A percentile compares a stretch with the other conserved stretches of the same genome.
These are phyloP conservation scores for Fusarium multiceps DNA, from an alignment of 2,329 filamentous ascomycete genomes.

Conservation along the genomic window DNA sequence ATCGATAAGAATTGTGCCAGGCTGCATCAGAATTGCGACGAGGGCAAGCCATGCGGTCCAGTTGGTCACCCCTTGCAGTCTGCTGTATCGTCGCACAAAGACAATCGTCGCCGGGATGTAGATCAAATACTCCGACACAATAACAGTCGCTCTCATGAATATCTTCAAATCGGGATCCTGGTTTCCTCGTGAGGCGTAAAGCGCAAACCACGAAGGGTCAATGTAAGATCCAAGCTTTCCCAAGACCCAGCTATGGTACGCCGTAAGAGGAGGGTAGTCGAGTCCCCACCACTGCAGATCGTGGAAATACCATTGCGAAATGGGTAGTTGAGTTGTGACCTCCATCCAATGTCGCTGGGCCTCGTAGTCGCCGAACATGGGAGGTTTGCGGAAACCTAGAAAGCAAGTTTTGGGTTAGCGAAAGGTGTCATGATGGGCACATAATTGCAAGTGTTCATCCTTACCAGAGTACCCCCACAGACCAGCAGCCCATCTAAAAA, in stretches of 20 bases:
- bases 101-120: slow-evolving; percentile 88
- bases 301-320: slow-evolving; percentile 98
- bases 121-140: slow-evolving; percentile 89
- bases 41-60: slow-evolving; percentile 90
- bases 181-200: slow-evolving; percentile 83
- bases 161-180: slow-evolving; percentile 86
- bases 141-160: slow-evolving; percentile 93
- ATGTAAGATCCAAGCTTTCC: slow-evolving; percentile 86
- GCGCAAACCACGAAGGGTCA: slow-evolving; percentile 86
- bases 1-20: slow-evolving; percentile 89
- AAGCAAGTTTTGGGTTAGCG: slow-evolving; percentile 22
- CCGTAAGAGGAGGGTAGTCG: slow-evolving; percentile 96
- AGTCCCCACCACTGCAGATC: slow-evolving; percentile 97
- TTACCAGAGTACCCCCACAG: slow-evolving; percentile 95
- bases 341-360: slow-evolving; percentile 99
- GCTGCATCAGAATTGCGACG: slow-evolving; percentile 91
- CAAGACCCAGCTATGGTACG: slow-evolving; percentile 97
- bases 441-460: slow-evolving; percentile 31
- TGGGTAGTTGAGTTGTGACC: slow-evolving; percentile 85
- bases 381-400: slow-evolving; percentile 79
- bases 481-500: slow-evolving; percentile 93
- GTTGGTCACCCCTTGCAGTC: slow-evolving; percentile 77
- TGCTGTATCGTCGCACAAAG: slow-evolving; percentile 84
- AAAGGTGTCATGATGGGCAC: slow-evolving; percentile 11
- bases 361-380: slow-evolving; percentile 97